Conservation (phyloP, 768 basidiomycete species). For the Lactarius pseudohatsudake region DNA sequence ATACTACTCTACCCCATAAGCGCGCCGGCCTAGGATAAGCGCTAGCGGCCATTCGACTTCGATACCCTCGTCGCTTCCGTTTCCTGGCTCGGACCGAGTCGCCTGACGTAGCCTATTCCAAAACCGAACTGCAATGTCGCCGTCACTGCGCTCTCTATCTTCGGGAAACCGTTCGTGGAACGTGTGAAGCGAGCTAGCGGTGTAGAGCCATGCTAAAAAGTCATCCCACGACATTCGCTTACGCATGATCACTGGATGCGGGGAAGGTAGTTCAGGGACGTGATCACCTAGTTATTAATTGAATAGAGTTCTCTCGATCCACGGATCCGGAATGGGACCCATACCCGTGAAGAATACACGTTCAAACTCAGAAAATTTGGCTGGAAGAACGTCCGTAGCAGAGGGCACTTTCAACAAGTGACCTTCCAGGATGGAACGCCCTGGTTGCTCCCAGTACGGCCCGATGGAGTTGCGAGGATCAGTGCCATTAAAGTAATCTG, state of each 20-base stretch:
- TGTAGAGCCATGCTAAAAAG: conserved; percentile 65
- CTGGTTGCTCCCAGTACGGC: conserved; percentile 78
- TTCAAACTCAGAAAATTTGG: conserved; percentile 44
- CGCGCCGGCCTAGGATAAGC: conserved; percentile 26
- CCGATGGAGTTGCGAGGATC: conserved; percentile 58
- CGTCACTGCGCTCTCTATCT: conserved; percentile 49
- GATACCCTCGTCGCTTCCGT: conserved; percentile 32
- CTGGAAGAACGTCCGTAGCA: conserved; percentile 40
- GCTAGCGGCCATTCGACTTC: conserved; percentile 45
- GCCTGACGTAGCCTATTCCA: conserved; percentile 53
- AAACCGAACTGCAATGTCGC: conserved; percentile 66
- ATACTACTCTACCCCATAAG: not conserved
- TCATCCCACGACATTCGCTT: conserved; percentile 64
- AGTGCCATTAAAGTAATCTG: conserved; percentile 59
- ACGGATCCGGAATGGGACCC: not conserved
- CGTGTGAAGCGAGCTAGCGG: conserved; percentile 67
- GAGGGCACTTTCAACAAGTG: conserved; percentile 70
- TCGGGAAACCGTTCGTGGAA: conserved; percentile 63
- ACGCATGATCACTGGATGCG: conserved; percentile 53
- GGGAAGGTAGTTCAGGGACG: conserved; percentile 40
- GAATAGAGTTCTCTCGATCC: not conserved
- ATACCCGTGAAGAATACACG: conserved; percentile 62
- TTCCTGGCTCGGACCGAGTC: conserved; percentile 30
- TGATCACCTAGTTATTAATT: conserved; percentile 38
- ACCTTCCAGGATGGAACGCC: conserved; percentile 69